Conservation (phyloP, 805 yeast genomes). For the Candida chilensis region DNA sequence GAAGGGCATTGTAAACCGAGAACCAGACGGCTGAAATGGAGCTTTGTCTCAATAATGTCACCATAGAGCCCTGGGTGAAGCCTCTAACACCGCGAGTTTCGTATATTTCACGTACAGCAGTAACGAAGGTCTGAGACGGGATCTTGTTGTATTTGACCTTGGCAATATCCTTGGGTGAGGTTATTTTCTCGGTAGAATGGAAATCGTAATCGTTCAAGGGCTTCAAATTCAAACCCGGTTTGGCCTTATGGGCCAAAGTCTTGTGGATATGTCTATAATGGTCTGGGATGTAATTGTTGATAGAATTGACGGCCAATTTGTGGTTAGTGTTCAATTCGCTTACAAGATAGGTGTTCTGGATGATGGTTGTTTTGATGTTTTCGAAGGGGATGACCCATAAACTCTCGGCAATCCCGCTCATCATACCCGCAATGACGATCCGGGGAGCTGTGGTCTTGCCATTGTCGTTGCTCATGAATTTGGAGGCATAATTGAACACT, state of each 20-base stretch:
- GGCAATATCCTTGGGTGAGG: neutral
- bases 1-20: conserved; percentile 70
- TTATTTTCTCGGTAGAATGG: too few species aligned
- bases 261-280: too few species aligned
- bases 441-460: conserved; percentile 72
- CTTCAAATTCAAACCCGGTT: too few species aligned
- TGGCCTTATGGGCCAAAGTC: too few species aligned
- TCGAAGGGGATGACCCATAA: conserved; percentile 87
- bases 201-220: too few species aligned
- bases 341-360: conserved; percentile 49
- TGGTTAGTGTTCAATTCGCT: conserved; percentile 7
- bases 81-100: conserved; percentile 65
- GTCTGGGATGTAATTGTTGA: too few species aligned
- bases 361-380: conserved; percentile 70
- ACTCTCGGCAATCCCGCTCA: conserved; percentile 80
- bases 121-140: conserved; percentile 45
- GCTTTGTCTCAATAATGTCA: conserved; percentile 77
- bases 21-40: conserved; percentile 77
- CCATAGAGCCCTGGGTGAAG: conserved; percentile 71
- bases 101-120: conserved; percentile 59
- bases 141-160: conserved; percentile 29
- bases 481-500: conserved; percentile 66
- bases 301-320: too few species aligned
- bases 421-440: conserved; percentile 72
- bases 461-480: conserved; percentile 49